Percentiles rank a stretch among this genome's conserved stretches.
These are phyloP conservation scores for Talaromyces sp. DNA, from an alignment of 2,329 filamentous ascomycete genomes.

Conservation along the genomic window DNA sequence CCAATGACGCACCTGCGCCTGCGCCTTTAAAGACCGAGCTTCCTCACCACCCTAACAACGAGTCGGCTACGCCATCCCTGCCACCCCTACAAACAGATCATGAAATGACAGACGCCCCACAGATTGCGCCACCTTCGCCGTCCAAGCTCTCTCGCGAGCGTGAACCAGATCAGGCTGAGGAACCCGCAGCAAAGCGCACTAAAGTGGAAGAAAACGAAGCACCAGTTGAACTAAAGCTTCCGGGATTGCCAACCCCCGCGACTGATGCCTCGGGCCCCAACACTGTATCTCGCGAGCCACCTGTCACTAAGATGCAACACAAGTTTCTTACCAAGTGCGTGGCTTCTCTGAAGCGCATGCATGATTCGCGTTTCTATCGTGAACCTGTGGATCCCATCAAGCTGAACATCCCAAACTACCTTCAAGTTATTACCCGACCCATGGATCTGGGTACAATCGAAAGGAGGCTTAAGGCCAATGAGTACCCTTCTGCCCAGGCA, in stretches of 20 bases:
- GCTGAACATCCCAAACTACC: conserved; percentile 74
- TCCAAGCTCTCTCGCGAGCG: conserved; percentile 72
- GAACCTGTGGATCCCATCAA: conserved; percentile 76
- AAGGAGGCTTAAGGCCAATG: conserved; percentile 69
- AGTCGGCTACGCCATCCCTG: conserved; percentile 10
- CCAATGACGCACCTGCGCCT: conserved; percentile 13
- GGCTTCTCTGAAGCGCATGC: conserved; percentile 74
- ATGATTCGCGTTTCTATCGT: conserved; percentile 74
- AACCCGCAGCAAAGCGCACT: conserved; percentile 77
- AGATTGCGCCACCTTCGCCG: conserved; percentile 51
- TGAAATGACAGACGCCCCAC: conserved; percentile 58
- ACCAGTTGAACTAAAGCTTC: conserved; percentile 49
- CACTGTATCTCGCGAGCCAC: conserved; percentile 11
- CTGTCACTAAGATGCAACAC: conserved; percentile 47
- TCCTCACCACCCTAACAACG: conserved; percentile 37
- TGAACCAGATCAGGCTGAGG: conserved; percentile 67
- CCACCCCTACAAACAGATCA: conserved; percentile 44
- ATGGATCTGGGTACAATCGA: conserved; percentile 88
- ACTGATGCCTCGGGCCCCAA: conserved; percentile 2
- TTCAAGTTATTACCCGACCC: conserved; percentile 71
- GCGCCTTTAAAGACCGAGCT: conserved; percentile 35
- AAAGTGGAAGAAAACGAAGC: conserved; percentile 65
- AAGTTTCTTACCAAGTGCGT: conserved; percentile 46
- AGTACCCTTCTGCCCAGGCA: conserved; percentile 70
- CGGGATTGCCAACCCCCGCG: conserved; percentile 39